Base-by-base conservation (phyloP, 2,329 filamentous ascomycete genomes). In the Fusarium vanettenii region DNA sequence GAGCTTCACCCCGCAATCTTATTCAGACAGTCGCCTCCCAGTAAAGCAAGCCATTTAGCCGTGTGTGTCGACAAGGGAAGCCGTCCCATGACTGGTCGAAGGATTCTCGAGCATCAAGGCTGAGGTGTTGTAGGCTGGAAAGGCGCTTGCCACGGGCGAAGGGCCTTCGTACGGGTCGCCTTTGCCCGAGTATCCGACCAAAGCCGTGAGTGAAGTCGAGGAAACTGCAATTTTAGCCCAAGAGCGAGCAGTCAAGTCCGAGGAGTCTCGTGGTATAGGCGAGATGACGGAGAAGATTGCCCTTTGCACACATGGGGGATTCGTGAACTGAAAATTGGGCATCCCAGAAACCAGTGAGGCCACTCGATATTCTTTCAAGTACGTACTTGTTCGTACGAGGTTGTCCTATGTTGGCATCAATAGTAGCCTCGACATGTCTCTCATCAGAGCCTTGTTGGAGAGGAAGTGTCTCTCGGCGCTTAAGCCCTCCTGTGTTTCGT, bases 21-120 rank as follows among this genome's bases (percentile, higher is more conserved):
- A 22, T 45, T 56, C 39, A 70, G 57, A 72, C 65, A 57, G 63
- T 69, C 56, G 48, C 60, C 45, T 43, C 66, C 56, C 16, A 63
- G 27, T 11, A 11, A 13, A 66, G 60, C 27, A 60, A 31, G 45
- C 64, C 29, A 55, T 68, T 74, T 71, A 74, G 71, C 71, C 73
- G 64, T 72, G 14, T 57, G n/a, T 29, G 25, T 39, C 41, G 35
- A 56, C 48, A 43, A 72, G 61, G 59, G 9, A 48, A 48, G 31
- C 55, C 55, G 52, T 55, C 41, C 61, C 61, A 62, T 56, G 45
- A 43, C 33, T 37, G 64, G 48, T 22, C 27, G 43, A 16, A 50
- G 57, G 61, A 50, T 33, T 48, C 50, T 33, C 37, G n/a, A 57
- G 52, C 27, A 57, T 39, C 27, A 27, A 16, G 45, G 35, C 50